Evolutionary conservation across 495 filamentous ascomycete species (phyloP).

Genomic region (Daldinia concentrica): DNA sequence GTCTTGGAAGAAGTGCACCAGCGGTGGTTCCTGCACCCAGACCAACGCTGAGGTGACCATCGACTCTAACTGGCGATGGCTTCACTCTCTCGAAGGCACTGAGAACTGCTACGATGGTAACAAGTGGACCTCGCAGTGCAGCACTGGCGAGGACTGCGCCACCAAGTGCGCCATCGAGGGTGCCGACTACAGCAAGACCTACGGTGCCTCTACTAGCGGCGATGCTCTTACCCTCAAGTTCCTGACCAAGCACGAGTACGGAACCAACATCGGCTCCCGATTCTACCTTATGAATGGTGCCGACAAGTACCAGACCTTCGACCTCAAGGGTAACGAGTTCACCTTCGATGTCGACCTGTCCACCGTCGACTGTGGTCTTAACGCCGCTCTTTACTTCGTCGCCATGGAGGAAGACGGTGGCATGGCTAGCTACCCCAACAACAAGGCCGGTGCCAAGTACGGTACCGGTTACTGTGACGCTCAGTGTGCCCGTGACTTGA

Average conservation of each 20-base stretch:
- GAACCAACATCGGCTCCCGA: constrained; percentile 62
- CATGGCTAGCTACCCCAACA: constrained; percentile 58
- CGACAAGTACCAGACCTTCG: constrained; percentile 66
- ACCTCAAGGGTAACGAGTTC: constrained; percentile 66
- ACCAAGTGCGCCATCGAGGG: constrained; percentile 59
- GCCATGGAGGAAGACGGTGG: constrained; percentile 67
- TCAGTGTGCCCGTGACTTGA: constrained; percentile 64
- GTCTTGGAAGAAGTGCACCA: constrained; percentile 65
- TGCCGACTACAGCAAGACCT: constrained; percentile 58
- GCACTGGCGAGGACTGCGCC: constrained; percentile 50
- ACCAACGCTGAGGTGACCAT: constrained; percentile 55
- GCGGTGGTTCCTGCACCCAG: constrained; percentile 59
- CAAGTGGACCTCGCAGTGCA: constrained; percentile 57
- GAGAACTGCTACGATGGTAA: constrained; percentile 64
- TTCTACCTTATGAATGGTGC: constrained; percentile 64
- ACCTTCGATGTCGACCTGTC: constrained; percentile 69
- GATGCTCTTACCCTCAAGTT: constrained; percentile 62
- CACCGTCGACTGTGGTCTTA: constrained; percentile 63
- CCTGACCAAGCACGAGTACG: constrained; percentile 61
- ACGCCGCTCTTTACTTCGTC: constrained; percentile 68
- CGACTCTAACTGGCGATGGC: constrained; percentile 65
- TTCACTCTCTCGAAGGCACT: constrained; percentile 48
- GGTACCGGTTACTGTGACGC: constrained; percentile 69
- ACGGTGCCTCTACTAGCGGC: constrained; percentile 60
- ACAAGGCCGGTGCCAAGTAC: constrained; percentile 70